These are phyloP conservation scores for Globisporangium cederbergense DNA, from an alignment of 352 stramenopile genomes.

Conservation along the genomic window DNA sequence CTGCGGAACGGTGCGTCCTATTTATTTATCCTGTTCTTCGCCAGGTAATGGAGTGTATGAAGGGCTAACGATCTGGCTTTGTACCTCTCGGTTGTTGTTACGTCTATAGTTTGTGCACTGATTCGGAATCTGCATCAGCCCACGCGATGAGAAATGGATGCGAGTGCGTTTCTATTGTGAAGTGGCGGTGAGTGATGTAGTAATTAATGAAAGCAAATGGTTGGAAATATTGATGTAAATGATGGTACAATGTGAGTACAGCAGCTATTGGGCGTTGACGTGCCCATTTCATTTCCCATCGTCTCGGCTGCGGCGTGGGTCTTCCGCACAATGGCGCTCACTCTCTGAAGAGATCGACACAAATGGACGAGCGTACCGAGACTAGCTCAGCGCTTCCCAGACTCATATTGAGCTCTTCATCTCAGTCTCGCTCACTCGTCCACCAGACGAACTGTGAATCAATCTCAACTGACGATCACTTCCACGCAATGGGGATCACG, in stretches of 20 bases:
- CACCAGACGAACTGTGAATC: not conserved
- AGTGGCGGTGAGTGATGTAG: not conserved
- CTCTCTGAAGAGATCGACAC: not conserved
- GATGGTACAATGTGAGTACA: not conserved
- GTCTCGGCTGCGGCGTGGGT: not conserved
- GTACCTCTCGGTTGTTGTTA: not conserved
- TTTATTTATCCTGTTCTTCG: not conserved
- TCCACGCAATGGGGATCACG: not conserved
- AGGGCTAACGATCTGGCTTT: not conserved
- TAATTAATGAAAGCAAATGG: conserved; percentile 10
- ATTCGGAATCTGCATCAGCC: conserved; percentile 69
- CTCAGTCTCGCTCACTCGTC: not conserved
- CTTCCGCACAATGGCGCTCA: not conserved
- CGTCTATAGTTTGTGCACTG: conserved; percentile 47
- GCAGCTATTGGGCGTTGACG: not conserved
- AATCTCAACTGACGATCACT: conserved; percentile 2
- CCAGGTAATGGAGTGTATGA: not conserved
- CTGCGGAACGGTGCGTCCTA: conserved; percentile 62
- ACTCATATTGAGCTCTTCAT: not conserved
- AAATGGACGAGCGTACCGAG: not conserved
- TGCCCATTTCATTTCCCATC: not conserved
- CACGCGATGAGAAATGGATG: conserved; percentile 30
- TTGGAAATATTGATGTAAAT: not conserved
- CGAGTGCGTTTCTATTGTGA: not conserved
- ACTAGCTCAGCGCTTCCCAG: not conserved